phyloP scores from a whole-genome alignment of 192 early-diverging fungal genomes.

The Backusella tuberculispora region DNA sequence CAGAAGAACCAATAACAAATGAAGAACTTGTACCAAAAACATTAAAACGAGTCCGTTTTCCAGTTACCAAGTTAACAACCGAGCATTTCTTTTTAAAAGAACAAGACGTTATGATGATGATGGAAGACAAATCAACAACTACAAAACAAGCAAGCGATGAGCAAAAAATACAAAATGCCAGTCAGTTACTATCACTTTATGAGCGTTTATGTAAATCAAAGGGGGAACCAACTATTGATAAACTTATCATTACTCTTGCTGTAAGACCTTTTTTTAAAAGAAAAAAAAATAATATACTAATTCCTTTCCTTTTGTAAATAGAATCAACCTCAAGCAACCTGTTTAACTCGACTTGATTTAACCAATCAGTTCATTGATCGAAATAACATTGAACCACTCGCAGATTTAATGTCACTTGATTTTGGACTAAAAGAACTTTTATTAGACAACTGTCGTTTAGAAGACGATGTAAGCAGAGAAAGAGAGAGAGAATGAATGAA shows the following conservation, averaged over 20 bases:
- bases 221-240: constrained; percentile 28
- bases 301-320: background rate
- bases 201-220: constrained; percentile 38
- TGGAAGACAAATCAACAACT: background rate
- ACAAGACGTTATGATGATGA: background rate
- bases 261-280: background rate
- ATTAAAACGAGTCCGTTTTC: constrained; percentile 59
- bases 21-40: constrained; percentile 31
- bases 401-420: constrained; percentile 75
- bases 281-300: background rate
- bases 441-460: constrained; percentile 70
- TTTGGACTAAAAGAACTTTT: constrained; percentile 72
- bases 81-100: constrained; percentile 42
- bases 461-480: constrained; percentile 62
- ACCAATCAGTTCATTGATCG: constrained; percentile 52
- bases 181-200: constrained; percentile 28
- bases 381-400: constrained; percentile 65
- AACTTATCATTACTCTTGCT: constrained; percentile 20
- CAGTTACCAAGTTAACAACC: constrained; percentile 52
- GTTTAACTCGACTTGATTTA: constrained; percentile 31
- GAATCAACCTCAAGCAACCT: constrained; percentile 23
- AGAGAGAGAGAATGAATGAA: background rate
- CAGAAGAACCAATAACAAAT: background rate
- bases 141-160: background rate
- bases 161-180: background rate